phyloP scores from a whole-genome alignment of 441 rosid genomes.

The Theobroma grandiflorum region DNA sequence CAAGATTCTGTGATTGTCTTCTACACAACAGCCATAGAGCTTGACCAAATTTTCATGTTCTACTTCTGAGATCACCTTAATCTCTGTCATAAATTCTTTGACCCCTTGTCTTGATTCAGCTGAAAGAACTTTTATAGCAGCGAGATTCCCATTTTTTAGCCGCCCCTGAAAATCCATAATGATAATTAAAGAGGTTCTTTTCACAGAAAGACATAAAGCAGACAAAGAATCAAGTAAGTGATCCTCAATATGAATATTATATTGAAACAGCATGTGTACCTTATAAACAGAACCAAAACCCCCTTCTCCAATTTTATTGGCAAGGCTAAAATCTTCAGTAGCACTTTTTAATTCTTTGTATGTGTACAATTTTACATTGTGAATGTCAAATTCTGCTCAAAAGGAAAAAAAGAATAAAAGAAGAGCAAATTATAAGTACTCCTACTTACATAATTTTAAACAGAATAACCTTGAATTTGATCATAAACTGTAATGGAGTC shows the following conservation, averaged over 20 bases:
- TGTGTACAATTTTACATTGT: constrained; percentile 58
- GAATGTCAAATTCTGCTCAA: constrained; percentile 51
- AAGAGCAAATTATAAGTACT: constrained; percentile 1
- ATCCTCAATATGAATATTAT: not conserved
- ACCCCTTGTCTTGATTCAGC: constrained; percentile 64
- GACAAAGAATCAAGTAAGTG: constrained; percentile 20
- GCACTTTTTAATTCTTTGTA: constrained; percentile 73
- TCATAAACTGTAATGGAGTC: not conserved
- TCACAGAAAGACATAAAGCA: constrained; percentile 16
- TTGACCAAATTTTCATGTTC: constrained; percentile 89
- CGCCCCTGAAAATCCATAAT: constrained; percentile 66
- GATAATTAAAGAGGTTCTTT: constrained; percentile 15
- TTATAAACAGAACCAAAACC: constrained; percentile 93
- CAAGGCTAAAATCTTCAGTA: constrained; percentile 69
- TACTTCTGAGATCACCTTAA: constrained; percentile 76
- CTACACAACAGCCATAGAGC: constrained; percentile 91
- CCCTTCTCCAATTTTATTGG: constrained; percentile 88
- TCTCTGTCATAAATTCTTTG: constrained; percentile 67
- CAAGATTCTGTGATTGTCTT: constrained; percentile 79
- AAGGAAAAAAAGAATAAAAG: constrained; percentile 2
- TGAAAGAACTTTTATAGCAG: constrained; percentile 91
- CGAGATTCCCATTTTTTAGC: constrained; percentile 80
- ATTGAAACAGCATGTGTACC: constrained; percentile 47
- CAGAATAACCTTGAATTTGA: not conserved
- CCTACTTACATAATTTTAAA: not conserved